Percentiles rank a stretch among this genome's conserved stretches.
phyloP scores from a whole-genome alignment of 2,329 filamentous ascomycete genomes.

The Aureobasidium subglaciale region DNA sequence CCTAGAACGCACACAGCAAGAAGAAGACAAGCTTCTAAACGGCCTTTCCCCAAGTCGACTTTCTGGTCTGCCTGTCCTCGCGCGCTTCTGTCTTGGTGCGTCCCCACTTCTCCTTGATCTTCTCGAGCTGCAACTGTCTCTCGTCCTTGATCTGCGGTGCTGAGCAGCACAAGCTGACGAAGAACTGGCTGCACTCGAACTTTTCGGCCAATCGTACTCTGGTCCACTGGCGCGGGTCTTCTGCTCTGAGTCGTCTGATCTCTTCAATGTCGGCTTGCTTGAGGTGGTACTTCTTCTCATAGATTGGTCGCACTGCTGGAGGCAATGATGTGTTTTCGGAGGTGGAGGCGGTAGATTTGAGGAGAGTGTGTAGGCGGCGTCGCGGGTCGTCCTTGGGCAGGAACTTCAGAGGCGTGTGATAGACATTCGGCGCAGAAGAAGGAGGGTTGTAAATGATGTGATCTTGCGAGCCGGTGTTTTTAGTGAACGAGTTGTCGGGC shows the following conservation, averaged over 20 bases:
- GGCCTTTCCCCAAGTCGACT: slow-evolving; percentile 48
- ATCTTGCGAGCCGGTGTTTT: slow-evolving; percentile 30
- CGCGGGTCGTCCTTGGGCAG: slow-evolving; percentile 53
- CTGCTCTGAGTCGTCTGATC: slow-evolving; percentile 48
- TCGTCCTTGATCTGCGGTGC: slow-evolving; percentile 40
- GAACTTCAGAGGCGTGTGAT: slow-evolving; percentile 59
- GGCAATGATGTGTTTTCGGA: slow-evolving; percentile 26
- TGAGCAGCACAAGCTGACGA: slow-evolving; percentile 53
- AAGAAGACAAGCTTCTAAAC: background rate
- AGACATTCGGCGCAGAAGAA: slow-evolving; percentile 54
- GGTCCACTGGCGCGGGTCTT: slow-evolving; percentile 55
- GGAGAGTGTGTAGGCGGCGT: slow-evolving; percentile 36
- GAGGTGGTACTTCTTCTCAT: slow-evolving; percentile 57
- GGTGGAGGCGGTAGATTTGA: slow-evolving; percentile 21
- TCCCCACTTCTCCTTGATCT: slow-evolving; percentile 55
- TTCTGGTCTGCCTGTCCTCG: slow-evolving; percentile 54
- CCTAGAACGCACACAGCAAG: background rate
- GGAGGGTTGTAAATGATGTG: slow-evolving; percentile 62
- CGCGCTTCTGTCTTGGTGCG: slow-evolving; percentile 51
- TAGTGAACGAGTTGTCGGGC: slow-evolving; percentile 37
- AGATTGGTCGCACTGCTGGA: slow-evolving; percentile 42
- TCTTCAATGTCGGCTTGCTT: slow-evolving; percentile 50
- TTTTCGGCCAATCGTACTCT: slow-evolving; percentile 52
- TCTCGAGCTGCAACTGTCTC: slow-evolving; percentile 41
- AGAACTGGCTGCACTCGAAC: slow-evolving; percentile 57